Evolutionary conservation across 2,329 filamentous ascomycete species (phyloP), one percentile per base, ranked within the genome.

Genomic region (Cadophora gregata): DNA sequence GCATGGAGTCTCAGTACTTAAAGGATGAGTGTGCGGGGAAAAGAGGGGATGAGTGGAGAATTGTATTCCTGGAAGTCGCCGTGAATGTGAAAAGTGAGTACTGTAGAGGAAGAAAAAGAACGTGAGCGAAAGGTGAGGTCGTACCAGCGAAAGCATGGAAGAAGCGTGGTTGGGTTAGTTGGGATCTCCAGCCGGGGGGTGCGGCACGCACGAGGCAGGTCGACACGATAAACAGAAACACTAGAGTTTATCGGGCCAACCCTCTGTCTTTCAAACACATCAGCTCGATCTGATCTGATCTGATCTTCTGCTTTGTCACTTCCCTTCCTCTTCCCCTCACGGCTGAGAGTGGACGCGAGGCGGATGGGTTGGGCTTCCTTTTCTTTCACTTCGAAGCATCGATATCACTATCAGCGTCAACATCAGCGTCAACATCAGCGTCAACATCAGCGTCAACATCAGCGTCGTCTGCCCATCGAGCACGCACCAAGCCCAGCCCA

Each of bases 1-100:
- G 38, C 58, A 60, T 60, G 58, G 58, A 60, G 58, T 60, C 58
- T 60, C 58, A 48, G 58, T 45, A 6, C 10, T 47, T 47, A 29
- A n/a, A 48, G 27, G 53, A 31, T 60, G 58, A 60, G 58, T 29
- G 9, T 0, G 38, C n/a, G 58, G 38, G 25, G 48, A 58, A 25
- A 14, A 31, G 51, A 36, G 53, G n/a, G 31, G n/a, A 45, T n/a
- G 38, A 36, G 38, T 29, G 38, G 42, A 60, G 36, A 60, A 29
- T 60, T 47, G 58, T 47, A 45, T 33, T 21, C 33, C 27, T 29
- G 58, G 42, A 60, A 21, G 42, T 8, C 6, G 42, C 6, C 21
- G 42, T 47, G 42, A 47, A 47, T 47, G 42, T 47, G 42, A 47
- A 47, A 47, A 7, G 42, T 47, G 42, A 47, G 42, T n/a, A n/a